Percentiles rank a stretch among this genome's conserved stretches.
These are phyloP conservation scores for Diaporthe capsici DNA, from an alignment of 2,329 filamentous ascomycete species.

Conservation along the genomic window DNA sequence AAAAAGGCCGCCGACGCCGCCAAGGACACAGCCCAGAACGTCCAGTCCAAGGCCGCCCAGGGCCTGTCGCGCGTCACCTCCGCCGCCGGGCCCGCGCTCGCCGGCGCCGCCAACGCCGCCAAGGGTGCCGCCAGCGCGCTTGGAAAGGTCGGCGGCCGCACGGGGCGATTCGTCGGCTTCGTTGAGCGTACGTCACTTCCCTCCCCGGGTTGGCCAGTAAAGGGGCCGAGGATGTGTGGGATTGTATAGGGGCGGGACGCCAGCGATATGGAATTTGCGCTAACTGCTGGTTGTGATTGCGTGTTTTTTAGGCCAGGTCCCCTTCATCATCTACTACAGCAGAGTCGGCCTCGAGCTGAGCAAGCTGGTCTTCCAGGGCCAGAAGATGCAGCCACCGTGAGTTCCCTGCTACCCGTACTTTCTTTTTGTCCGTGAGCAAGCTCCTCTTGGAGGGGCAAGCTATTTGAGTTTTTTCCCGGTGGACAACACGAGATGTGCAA, in stretches of 20 bases:
- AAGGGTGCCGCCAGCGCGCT: conserved; percentile 76
- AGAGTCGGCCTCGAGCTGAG: conserved; percentile 89
- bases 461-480: not conserved
- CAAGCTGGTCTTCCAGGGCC: conserved; percentile 88
- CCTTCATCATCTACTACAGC: conserved; percentile 91
- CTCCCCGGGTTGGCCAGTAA: no score
- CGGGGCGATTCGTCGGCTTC: conserved; percentile 82
- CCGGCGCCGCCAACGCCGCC: conserved; percentile 81
- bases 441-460: no score
- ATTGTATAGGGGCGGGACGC: not conserved
- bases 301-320: conserved; percentile 78
- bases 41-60: conserved; percentile 78
- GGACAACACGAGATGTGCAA: not conserved
- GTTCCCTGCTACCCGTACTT: conserved; percentile 53
- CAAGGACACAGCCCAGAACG: conserved; percentile 59
- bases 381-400: conserved; percentile 97
- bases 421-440: not conserved
- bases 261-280: not conserved
- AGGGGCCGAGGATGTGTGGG: not conserved
- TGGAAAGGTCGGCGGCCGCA: conserved; percentile 85
- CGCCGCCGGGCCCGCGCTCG: conserved; percentile 83
- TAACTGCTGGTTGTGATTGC: conserved; percentile 19
- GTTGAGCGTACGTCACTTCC: conserved; percentile 81
- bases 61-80: conserved; percentile 86
- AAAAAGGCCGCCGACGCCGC: conserved; percentile 60